Percentiles rank a stretch among this genome's conserved stretches.
Evolutionary conservation across 129 eudicot genomes (phyloP).

Genomic region (Dittrichia graveolens): DNA sequence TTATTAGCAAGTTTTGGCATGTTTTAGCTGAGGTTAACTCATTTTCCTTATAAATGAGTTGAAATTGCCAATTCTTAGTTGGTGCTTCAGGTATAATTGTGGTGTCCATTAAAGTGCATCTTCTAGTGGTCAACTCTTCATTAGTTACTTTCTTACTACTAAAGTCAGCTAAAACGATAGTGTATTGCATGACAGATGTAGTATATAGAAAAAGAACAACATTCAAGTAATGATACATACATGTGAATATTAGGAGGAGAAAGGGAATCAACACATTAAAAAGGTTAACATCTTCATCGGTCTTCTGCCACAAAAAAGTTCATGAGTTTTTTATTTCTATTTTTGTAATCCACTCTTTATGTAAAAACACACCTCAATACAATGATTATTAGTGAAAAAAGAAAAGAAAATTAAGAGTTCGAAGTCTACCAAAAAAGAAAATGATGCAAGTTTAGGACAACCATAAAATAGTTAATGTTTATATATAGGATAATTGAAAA

Average conservation of each 20-base stretch:
- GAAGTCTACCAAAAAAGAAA: too few species aligned
- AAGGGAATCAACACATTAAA: conserved; percentile 22
- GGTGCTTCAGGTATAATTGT: conserved; percentile 27
- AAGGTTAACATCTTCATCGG: conserved; percentile 33
- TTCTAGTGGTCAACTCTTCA: conserved; percentile 16
- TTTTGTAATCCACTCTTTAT: not conserved
- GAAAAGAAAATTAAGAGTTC: too few species aligned
- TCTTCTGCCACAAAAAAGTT: conserved; percentile 10
- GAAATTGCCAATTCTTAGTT: conserved; percentile 16
- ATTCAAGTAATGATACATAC: conserved; percentile 38
- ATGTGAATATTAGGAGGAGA: conserved; percentile 33
- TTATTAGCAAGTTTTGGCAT: too few species aligned
- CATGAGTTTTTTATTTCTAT: too few species aligned
- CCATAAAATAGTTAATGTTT: too few species aligned
- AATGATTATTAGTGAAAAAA: too few species aligned
- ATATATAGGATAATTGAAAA: too few species aligned
- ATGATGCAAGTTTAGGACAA: too few species aligned
- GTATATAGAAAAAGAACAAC: not conserved
- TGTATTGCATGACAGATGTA: conserved; percentile 7
- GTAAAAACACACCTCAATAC: too few species aligned
- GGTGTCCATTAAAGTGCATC: conserved; percentile 25
- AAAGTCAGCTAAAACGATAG: conserved; percentile 21
- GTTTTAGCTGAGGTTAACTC: too few species aligned
- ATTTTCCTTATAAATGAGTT: too few species aligned
- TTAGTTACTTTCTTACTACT: conserved; percentile 24